Evolutionary conservation across 805 yeast species (phyloP), one percentile per base, ranked within the genome.

Genomic region (Wickerhamiella spandovensis): DNA sequence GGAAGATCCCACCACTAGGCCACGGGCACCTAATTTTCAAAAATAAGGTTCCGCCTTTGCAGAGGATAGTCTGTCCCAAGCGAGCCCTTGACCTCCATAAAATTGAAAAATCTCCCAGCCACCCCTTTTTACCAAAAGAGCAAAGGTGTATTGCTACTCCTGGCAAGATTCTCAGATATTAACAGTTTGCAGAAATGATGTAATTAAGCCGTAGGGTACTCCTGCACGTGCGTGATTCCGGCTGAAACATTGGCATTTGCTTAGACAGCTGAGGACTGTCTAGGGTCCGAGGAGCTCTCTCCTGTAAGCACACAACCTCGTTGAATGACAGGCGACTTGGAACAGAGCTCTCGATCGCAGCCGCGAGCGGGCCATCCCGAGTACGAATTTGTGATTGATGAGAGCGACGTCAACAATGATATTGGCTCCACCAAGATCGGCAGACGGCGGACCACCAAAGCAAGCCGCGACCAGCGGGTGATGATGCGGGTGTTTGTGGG

Each of bases 301-400:
- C 25, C 25, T 5, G 32, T 28, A 28, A 28, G 32, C 32, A 28
- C 32, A 3, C 7, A 5, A 28, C 15, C 32, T 28, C 32, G 32
- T 28, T 15, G 15, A 24, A 28, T 28, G 32, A 12, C 32, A 9
- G 32, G 32, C 32, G 32, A 28, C 32, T 28, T 28, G 32, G 32
- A 28, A 28, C 49, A 42, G n/a, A 47, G 49, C 20, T 23, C 49
- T 15, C 45, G 46, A 2, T 12, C 35, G 22, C 25, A 25, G 20
- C 46, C 28, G 10, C 39, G 18, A 7, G 21, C 37, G 21, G 49
- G 46, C 10, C 25, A 22, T 3, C 47, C 51, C 28, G 20, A 20
- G 17, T 50, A 50, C 18, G 52, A 50, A 44, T 50, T 50, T 43
- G 49, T 46, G 2, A 43, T 50, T 13, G 52, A 50, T 20, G 52